Base-by-base conservation (phyloP, 2,329 filamentous ascomycete species). In the Blumeria hordei region DNA sequence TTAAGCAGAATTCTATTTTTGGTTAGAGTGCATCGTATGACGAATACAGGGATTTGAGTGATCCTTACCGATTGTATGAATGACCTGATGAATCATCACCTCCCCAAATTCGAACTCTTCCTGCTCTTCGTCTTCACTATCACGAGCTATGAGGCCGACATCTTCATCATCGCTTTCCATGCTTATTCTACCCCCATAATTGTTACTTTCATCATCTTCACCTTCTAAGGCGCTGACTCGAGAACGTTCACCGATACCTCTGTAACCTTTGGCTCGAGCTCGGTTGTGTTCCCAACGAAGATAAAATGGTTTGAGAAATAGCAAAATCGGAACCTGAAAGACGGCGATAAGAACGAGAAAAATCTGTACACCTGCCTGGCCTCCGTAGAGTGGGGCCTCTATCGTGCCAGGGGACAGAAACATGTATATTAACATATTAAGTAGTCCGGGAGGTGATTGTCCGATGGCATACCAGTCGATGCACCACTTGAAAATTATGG, bases 401-500 rank as follows among this genome's bases (percentile, higher is more conserved):
- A 81, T 65, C 0, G 69, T 84, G 54, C 88, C 88, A 3, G 92
- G 92, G 59, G 82, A 80, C 61, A 98, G 71, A 73, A 98, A 98
- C 93, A 98, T 98, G 76, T 95, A 95, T 65, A 98, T 98, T 64
- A 98, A 74, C 90, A 96, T 96, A 76, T 98, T 98, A 59, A 98
- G 72, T 57, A 98, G 74, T 64, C 88, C 87, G 2, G 93, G 92
- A 1, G 93, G 86, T 58, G 78, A 75, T 61, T 75, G 67, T 43
- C 74, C 79, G 44, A 74, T 75, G 51, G 71, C 70, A 55, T 69
- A 62, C 92, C 92, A 98, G 68, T 98, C 82, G 39, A 94, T 76
- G 9, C 77, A 83, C 92, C 93, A 98, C 71, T 98, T 98, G 76
- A 93, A 96, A 62, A 98, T 71, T 65, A 98, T 95, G 64, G 85